A percentile compares a stretch with the other conserved stretches of the same genome.
These are phyloP conservation scores for Yamadazyma insecticola DNA, from an alignment of 805 yeast genomes.

Conservation along the genomic window DNA sequence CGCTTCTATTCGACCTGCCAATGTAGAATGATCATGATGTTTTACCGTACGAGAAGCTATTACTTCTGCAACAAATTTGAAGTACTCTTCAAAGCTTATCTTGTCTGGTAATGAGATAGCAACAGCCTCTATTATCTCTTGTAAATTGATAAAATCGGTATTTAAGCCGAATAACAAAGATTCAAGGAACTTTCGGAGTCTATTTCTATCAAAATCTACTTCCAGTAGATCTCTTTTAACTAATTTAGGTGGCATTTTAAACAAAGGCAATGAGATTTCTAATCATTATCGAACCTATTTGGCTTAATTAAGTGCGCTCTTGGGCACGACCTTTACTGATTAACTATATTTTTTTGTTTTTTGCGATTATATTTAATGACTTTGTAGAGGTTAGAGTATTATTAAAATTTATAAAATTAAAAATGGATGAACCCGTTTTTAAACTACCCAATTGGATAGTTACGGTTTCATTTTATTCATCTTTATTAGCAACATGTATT, in stretches of 20 bases:
- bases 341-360: no score
- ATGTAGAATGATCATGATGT: conserved; percentile 31
- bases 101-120: conserved; percentile 16
- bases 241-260: no score
- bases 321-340: no score
- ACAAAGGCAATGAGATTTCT: no score
- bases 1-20: conserved; percentile 37
- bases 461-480: conserved; percentile 17
- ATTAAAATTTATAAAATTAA: no score
- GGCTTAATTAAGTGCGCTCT: no score
- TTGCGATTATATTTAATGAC: no score
- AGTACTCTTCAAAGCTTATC: conserved; percentile 16
- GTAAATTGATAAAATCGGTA: conserved; percentile 9
- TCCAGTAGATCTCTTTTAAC: conserved; percentile 8
- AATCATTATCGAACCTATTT: no score
- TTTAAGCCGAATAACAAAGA: conserved; percentile 12
- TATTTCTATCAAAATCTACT: conserved; percentile 6
- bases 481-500: conserved; percentile 17
- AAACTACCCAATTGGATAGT: conserved; percentile 14
- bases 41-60: conserved; percentile 27
- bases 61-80: conserved; percentile 27
- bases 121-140: conserved; percentile 13
- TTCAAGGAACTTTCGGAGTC: conserved; percentile 8
- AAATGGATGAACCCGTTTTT: background rate
- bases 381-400: no score